A percentile compares a stretch with the other conserved stretches of the same genome.
Evolutionary conservation across 352 stramenopile species (phyloP).

Genomic region (Phytophthora sansomeana): DNA sequence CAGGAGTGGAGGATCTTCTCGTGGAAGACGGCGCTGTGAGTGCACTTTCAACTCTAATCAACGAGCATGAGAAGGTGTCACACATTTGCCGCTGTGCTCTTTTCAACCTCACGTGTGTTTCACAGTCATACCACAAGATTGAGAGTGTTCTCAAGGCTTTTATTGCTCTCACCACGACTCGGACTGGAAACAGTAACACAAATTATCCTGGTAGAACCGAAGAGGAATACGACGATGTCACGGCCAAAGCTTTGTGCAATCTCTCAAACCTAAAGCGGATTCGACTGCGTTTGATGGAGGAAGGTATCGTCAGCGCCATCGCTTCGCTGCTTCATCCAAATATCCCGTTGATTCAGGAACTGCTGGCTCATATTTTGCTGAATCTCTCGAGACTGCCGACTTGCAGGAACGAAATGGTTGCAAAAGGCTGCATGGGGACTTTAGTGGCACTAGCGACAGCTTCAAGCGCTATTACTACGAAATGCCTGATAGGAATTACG

Average conservation of each 20-base stretch:
- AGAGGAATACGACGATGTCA: constrained; percentile 59
- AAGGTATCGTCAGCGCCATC: constrained; percentile 87
- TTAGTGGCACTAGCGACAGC: constrained; percentile 59
- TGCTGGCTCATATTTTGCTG: constrained; percentile 76
- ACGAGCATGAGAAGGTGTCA: constrained; percentile 69
- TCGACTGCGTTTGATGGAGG: constrained; percentile 85
- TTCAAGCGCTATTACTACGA: constrained; percentile 40
- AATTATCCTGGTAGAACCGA: constrained; percentile 29
- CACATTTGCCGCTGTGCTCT: constrained; percentile 76
- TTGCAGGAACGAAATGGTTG: constrained; percentile 74
- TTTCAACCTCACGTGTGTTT: constrained; percentile 92
- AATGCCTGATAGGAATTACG: constrained; percentile 62
- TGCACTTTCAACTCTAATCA: constrained; percentile 86
- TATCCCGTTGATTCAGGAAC: constrained; percentile 56
- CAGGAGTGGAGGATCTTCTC: constrained; percentile 77
- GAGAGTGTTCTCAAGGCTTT: constrained; percentile 86
- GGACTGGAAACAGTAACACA: constrained; percentile 14
- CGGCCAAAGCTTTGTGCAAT: constrained; percentile 88
- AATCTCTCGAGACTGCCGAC: constrained; percentile 70
- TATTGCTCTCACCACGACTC: constrained; percentile 65
- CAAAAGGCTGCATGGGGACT: constrained; percentile 70
- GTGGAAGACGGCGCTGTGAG: constrained; percentile 87
- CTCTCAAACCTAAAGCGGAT: constrained; percentile 88
- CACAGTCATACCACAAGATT: constrained; percentile 88
- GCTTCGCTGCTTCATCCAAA: constrained; percentile 61